Conservation (phyloP, 192 early-diverging fungal species). For the Rhizoclosmatium sp. region DNA sequence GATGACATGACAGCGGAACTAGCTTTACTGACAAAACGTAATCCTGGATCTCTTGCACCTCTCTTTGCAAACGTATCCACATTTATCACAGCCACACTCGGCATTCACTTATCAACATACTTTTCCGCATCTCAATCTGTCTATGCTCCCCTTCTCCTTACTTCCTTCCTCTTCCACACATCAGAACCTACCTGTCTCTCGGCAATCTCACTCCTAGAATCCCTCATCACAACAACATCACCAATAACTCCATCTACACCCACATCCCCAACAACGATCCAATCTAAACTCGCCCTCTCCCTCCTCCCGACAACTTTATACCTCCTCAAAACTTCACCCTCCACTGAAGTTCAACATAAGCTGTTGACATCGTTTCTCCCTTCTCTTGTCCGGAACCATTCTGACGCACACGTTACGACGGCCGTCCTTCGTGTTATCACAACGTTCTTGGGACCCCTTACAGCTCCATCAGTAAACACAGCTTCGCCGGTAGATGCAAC, state of each 20-base stretch:
- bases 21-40: too few species aligned
- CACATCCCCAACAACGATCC: background rate
- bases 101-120: background rate
- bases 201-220: background rate
- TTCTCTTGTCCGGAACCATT: background rate
- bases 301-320: background rate
- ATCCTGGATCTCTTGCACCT: too few species aligned
- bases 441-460: background rate
- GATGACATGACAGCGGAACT: too few species aligned
- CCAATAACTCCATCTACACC: background rate
- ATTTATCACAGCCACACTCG: too few species aligned
- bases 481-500: background rate
- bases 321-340: background rate
- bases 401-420: constrained; percentile 5
- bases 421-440: constrained; percentile 7
- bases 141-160: background rate
- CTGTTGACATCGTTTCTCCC: background rate
- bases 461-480: background rate
- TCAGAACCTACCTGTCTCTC: background rate
- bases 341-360: background rate
- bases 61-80: too few species aligned
- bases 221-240: background rate
- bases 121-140: background rate
- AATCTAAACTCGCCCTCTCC: background rate
- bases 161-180: constrained; percentile 5